phyloP scores from a whole-genome alignment of 345 rosid species.

The Crucihimalaya himalaica region DNA sequence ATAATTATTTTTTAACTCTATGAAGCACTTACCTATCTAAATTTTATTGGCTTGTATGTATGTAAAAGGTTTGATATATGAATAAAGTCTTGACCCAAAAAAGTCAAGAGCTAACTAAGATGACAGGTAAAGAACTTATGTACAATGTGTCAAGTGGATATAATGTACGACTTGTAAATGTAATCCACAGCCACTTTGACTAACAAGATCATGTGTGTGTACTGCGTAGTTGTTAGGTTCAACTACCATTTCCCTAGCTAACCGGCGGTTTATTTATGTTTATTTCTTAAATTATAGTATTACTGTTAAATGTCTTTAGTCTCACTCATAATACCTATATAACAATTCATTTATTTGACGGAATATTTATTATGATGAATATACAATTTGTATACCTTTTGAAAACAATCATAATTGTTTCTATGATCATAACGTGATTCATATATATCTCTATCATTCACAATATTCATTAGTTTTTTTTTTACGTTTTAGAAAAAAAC shows the following conservation, averaged over 20 bases:
- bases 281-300: not conserved
- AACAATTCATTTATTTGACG: too few species aligned
- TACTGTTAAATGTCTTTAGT: not conserved
- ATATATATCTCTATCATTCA: too few species aligned
- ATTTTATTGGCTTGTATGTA: not conserved
- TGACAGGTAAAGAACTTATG: slow-evolving; percentile 29
- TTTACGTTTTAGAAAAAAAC: too few species aligned
- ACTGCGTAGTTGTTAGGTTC: slow-evolving; percentile 34
- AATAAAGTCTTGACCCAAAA: slow-evolving; percentile 21
- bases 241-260: slow-evolving; percentile 41
- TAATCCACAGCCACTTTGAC: slow-evolving; percentile 28
- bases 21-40: not conserved
- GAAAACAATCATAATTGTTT: too few species aligned
- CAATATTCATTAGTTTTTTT: too few species aligned
- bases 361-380: not conserved
- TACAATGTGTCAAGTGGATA: slow-evolving; percentile 25
- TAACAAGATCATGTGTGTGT: slow-evolving; percentile 9
- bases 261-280: slow-evolving; percentile 23
- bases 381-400: not conserved
- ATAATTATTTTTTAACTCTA: not conserved
- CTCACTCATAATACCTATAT: slow-evolving; percentile 9
- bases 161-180: slow-evolving; percentile 19
- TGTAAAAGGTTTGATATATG: not conserved
- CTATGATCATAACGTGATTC: too few species aligned
- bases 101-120: slow-evolving; percentile 37